These are phyloP conservation scores for Scutellaria barbata DNA, from an alignment of 257 asterid species.

Conservation along the genomic window DNA sequence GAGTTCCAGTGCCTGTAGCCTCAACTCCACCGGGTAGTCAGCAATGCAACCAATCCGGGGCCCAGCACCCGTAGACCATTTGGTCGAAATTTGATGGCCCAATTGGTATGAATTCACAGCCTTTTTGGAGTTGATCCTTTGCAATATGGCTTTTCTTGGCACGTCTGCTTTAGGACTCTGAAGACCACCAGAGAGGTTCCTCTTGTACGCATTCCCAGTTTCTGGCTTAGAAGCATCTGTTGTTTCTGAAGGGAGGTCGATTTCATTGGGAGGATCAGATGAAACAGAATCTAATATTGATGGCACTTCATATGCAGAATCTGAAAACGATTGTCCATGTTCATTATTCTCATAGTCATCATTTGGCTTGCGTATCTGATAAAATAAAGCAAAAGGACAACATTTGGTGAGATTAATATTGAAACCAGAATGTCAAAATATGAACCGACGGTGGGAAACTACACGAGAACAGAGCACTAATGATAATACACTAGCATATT, in stretches of 20 bases:
- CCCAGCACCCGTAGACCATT: conserved; percentile 93
- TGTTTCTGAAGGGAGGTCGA: conserved; percentile 37
- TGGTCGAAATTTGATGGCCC: conserved; percentile 68
- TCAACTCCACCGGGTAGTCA: conserved; percentile 83
- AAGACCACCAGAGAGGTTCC: conserved; percentile 89
- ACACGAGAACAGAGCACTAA: too few species aligned
- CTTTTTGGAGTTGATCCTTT: conserved; percentile 83
- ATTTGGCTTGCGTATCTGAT: conserved; percentile 65
- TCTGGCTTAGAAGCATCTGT: conserved; percentile 42
- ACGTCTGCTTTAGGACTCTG: conserved; percentile 82
- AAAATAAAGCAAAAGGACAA: conserved; percentile 16
- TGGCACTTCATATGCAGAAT: conserved; percentile 38
- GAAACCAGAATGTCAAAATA: too few species aligned
- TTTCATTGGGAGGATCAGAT: conserved; percentile 42
- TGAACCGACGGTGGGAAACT: too few species aligned
- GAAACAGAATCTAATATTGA: conserved; percentile 41
- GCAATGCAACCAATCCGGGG: conserved; percentile 93
- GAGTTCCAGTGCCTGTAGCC: conserved; percentile 83
- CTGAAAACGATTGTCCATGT: conserved; percentile 34
- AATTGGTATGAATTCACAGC: conserved; percentile 74
- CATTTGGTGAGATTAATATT: background rate
- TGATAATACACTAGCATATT: too few species aligned
- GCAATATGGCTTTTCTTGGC: conserved; percentile 62
- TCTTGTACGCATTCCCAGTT: conserved; percentile 49
- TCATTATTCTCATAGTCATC: conserved; percentile 63